These are phyloP conservation scores for Paraglomus brasilianum DNA, from an alignment of 192 early-diverging fungal genomes.

Conservation along the genomic window DNA sequence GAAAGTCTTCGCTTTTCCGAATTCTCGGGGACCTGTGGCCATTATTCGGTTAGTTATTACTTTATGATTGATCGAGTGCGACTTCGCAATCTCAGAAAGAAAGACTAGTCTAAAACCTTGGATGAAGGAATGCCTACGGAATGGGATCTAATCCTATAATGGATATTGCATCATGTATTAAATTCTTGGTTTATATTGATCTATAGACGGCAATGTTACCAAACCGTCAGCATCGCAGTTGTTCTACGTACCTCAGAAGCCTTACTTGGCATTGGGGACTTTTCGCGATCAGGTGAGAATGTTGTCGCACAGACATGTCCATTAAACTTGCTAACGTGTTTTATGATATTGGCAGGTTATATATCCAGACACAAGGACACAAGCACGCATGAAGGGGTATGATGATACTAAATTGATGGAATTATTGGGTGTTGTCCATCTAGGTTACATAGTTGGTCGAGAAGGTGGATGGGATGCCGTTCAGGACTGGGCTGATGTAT, in stretches of 20 bases:
- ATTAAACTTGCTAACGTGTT: background rate
- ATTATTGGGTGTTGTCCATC: slow-evolving; percentile 68
- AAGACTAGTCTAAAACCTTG: no score
- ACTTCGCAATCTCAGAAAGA: background rate
- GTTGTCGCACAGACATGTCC: background rate
- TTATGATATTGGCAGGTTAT: slow-evolving; percentile 45
- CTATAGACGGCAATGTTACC: slow-evolving; percentile 50
- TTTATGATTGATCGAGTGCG: background rate
- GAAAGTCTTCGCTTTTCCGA: slow-evolving; percentile 63
- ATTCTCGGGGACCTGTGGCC: slow-evolving; percentile 67
- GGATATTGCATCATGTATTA: background rate
- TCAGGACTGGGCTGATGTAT: slow-evolving; percentile 75
- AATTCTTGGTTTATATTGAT: background rate
- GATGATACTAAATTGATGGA: slow-evolving; percentile 67
- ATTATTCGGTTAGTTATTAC: slow-evolving; percentile 47
- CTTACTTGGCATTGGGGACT: slow-evolving; percentile 76
- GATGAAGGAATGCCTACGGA: background rate
- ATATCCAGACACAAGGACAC: slow-evolving; percentile 74
- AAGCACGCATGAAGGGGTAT: slow-evolving; percentile 57
- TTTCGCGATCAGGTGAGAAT: slow-evolving; percentile 72
- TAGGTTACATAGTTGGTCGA: slow-evolving; percentile 64
- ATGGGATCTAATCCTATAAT: background rate
- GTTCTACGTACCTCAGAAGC: slow-evolving; percentile 89
- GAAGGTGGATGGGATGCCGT: slow-evolving; percentile 75
- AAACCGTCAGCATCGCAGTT: slow-evolving; percentile 61